These are phyloP conservation scores for Claviceps paspali DNA, from an alignment of 2,329 filamentous ascomycete genomes.

Conservation along the genomic window DNA sequence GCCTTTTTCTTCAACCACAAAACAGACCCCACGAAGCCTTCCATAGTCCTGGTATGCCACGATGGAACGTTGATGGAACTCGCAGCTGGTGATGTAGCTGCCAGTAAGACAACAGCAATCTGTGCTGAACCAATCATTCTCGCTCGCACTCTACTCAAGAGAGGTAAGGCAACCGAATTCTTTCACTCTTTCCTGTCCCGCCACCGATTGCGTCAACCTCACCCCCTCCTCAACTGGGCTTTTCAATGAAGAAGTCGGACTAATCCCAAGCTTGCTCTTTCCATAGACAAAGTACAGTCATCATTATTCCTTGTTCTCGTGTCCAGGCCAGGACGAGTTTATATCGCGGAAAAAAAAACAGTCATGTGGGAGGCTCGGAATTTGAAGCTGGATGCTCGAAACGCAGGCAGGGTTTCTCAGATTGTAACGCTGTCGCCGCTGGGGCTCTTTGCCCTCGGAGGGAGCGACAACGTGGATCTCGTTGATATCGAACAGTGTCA, in stretches of 20 bases:
- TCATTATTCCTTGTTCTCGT: neutral
- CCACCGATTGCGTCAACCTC: no score
- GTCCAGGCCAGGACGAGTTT: conserved; percentile 3
- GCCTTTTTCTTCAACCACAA: conserved; percentile 47
- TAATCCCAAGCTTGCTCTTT: neutral
- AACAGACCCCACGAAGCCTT: conserved; percentile 21
- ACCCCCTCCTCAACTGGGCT: neutral
- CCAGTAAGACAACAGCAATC: conserved; percentile 26
- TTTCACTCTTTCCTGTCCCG: neutral
- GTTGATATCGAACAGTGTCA: conserved; percentile 26
- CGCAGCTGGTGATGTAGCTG: conserved; percentile 24
- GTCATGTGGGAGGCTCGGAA: conserved; percentile 34
- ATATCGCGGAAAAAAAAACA: conserved; percentile 10
- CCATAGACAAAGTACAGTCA: neutral
- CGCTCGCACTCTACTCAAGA: conserved; percentile 30
- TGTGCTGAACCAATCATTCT: conserved; percentile 38
- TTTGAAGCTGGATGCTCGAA: conserved; percentile 25
- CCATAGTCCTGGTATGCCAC: conserved; percentile 45
- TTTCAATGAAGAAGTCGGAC: neutral
- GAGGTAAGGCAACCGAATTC: conserved; percentile 17
- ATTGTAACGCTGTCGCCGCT: conserved; percentile 44
- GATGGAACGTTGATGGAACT: conserved; percentile 50
- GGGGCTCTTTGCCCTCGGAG: conserved; percentile 44
- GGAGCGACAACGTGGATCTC: conserved; percentile 43
- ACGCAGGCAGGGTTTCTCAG: conserved; percentile 33